Conservation (phyloP, 1,139 yeast genomes). For the Yamadazyma spencermartinsiae region DNA sequence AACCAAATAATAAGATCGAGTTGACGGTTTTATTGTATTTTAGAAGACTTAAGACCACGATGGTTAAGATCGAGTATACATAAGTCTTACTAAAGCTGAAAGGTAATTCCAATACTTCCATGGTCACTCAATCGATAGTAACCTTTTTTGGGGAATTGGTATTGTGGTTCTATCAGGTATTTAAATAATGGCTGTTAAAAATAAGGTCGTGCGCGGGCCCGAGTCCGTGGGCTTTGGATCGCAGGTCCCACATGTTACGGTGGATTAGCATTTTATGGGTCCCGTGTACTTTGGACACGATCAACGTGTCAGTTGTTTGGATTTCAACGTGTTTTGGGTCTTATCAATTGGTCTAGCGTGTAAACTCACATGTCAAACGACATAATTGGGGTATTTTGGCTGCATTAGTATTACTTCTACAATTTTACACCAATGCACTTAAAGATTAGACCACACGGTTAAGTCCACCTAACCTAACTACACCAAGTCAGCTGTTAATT, state of each 20-base stretch:
- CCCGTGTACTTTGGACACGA: too few species aligned
- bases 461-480: neutral
- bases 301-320: too few species aligned
- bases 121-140: neutral
- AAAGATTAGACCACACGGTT: neutral
- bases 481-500: too few species aligned
- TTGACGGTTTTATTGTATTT: slow-evolving; percentile 24
- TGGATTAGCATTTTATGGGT: too few species aligned
- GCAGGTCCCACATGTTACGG: too few species aligned
- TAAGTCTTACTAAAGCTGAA: slow-evolving; percentile 8
- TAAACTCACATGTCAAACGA: too few species aligned
- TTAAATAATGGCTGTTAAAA: neutral
- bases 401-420: too few species aligned
- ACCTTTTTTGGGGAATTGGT: neutral
- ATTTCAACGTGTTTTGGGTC: neutral
- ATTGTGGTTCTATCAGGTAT: neutral
- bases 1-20: slow-evolving; percentile 37
- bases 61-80: slow-evolving; percentile 12
- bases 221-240: neutral
- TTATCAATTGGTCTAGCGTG: too few species aligned
- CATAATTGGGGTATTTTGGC: too few species aligned
- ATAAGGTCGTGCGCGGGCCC: too few species aligned
- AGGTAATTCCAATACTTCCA: slow-evolving; percentile 11
- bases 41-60: slow-evolving; percentile 1
- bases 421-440: too few species aligned